Base-by-base conservation (phyloP, 345 rosid species). In the Dipteronia dyeriana region DNA sequence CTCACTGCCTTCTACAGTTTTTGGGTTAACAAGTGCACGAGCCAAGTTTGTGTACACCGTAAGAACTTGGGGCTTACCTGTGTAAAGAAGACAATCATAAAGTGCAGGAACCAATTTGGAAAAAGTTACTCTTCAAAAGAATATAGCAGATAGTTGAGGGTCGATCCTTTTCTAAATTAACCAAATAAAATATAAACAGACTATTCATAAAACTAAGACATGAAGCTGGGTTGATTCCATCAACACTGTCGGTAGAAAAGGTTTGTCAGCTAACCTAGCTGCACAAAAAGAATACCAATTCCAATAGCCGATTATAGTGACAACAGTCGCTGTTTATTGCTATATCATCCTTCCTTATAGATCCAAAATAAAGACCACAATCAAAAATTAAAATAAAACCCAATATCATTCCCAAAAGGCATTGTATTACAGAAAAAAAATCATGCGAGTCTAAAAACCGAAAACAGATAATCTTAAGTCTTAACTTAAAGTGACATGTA, bases 41-140 rank as follows among this genome's bases (percentile, higher is more conserved):
- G 93, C 92, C 84, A 96, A 78, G 85, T 88, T 89, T 38, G 92
- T 78, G 90, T 85, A 94, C n/a, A 94, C 93, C 56, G 86, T 94
- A 83, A 94, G 78, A 82, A 94, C 95, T 77, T 94, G 93, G 73
- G 97, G 88, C 71, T 86, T 88, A 43, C 88, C 99, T 92, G 91
- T 54, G 59, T 56, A 67, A 68, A 75, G 69, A 82, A 78, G 29
- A 82, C 60, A 31, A 70, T 67, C 39, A 26, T 47, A 69, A 64
- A 16, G 47, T 53, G 7, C 56, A 67, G 60, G 38, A 59, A 47
- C n/a, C 12, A 2, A 11, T 7, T 66, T 11, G 9, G 11, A 25
- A 45, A 34, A 67, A 26, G 25, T 2, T 25, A 66, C 20, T 3
- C 26, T 67, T 23, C 17, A 56, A 11, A 31, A 2, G 22, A 19